A percentile compares a stretch with the other conserved stretches of the same genome.
These are phyloP conservation scores for Nothophaeocryptopus gaeumannii DNA, from an alignment of 2,329 filamentous ascomycete species.

Conservation along the genomic window DNA sequence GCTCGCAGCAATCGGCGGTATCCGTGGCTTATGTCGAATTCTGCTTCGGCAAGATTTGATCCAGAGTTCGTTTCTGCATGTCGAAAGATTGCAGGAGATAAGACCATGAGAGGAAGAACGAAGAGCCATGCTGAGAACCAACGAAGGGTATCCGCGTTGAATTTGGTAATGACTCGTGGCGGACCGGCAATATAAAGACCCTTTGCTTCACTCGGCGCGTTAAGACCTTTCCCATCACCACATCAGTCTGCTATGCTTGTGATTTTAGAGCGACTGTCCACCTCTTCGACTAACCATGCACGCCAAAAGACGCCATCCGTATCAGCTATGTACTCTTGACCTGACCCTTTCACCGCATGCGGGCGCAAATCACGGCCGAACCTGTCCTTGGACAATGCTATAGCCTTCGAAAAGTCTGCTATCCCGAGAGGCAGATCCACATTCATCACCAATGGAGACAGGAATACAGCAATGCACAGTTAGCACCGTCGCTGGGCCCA, in stretches of 20 bases:
- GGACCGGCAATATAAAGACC: too few relatives aligned
- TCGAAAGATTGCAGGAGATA: not conserved
- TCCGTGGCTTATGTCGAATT: not conserved
- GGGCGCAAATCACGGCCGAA: not conserved
- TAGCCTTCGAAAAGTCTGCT: not conserved
- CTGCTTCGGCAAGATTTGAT: too few relatives aligned
- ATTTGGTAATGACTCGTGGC: too few relatives aligned
- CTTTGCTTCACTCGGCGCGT: too few relatives aligned
- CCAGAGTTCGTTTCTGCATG: not conserved
- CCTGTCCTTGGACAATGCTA: conserved; percentile 2
- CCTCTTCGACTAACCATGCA: conserved; percentile 1
- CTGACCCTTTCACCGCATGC: too few relatives aligned
- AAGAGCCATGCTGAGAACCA: too few relatives aligned
- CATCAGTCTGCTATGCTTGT: too few relatives aligned
- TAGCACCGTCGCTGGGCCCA: conserved; percentile 1
- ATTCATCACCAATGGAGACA: not conserved
- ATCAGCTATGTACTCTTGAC: not conserved
- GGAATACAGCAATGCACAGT: not conserved
- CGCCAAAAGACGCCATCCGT: not conserved
- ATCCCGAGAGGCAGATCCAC: not conserved
- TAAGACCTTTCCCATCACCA: too few relatives aligned
- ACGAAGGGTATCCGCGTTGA: too few relatives aligned
- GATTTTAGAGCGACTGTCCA: too few relatives aligned
- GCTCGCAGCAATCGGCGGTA: not conserved
- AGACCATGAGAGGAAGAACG: not conserved